phyloP scores from a whole-genome alignment of 2,329 filamentous ascomycete genomes.

The Ceratocystis ficicola region DNA sequence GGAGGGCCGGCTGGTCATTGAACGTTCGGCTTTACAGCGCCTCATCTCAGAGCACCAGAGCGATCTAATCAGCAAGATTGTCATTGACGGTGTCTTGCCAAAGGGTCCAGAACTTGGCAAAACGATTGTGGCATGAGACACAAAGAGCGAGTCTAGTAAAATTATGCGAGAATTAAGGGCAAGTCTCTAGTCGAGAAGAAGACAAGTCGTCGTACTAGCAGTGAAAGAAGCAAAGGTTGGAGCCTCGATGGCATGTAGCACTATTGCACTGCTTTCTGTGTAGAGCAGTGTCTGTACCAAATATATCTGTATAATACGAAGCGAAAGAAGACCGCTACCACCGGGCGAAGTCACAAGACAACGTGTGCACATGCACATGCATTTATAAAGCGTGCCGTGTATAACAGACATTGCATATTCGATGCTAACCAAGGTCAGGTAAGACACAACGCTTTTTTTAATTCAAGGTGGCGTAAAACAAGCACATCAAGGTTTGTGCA shows the following conservation, averaged over 20 bases:
- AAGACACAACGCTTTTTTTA: no score
- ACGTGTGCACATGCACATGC: not conserved
- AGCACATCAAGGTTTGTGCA: no score
- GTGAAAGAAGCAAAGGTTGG: not conserved
- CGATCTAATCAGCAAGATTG: conserved; percentile 37
- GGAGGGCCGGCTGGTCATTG: conserved; percentile 72
- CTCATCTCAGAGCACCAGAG: conserved; percentile 62
- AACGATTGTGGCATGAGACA: conserved; percentile 11
- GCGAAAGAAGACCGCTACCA: not conserved
- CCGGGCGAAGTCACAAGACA: not conserved
- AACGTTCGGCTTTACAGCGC: conserved; percentile 63
- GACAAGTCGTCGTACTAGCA: not conserved
- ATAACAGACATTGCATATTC: no score
- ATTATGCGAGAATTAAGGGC: not conserved
- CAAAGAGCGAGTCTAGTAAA: not conserved
- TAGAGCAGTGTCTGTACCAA: conserved; percentile 14
- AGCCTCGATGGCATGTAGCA: not conserved
- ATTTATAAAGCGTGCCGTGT: no score
- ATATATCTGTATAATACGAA: conserved; percentile 14
- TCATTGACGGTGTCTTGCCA: conserved; percentile 11
- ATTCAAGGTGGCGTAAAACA: no score
- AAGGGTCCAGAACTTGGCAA: conserved; percentile 12
- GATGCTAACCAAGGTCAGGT: no score
- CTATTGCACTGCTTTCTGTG: not conserved
- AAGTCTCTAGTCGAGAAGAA: not conserved